These are phyloP conservation scores for Bruguiera sexangula DNA, from an alignment of 345 rosid genomes.

Conservation along the genomic window DNA sequence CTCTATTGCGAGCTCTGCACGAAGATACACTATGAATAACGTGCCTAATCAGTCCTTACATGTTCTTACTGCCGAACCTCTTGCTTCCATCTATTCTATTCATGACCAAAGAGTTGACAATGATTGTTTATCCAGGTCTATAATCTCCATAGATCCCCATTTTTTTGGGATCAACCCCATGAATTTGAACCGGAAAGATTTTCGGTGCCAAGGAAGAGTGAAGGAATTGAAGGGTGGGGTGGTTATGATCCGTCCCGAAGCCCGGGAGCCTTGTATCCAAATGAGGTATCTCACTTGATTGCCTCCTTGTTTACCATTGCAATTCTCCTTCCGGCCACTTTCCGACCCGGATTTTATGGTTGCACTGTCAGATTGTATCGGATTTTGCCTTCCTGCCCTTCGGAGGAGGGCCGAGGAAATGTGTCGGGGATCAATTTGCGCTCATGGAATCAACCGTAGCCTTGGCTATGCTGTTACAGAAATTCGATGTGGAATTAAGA, in stretches of 20 bases:
- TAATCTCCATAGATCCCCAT: constrained; percentile 89
- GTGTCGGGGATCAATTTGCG: constrained; percentile 94
- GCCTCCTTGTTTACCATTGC: background rate
- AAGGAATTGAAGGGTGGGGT: constrained; percentile 77
- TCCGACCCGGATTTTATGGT: constrained; percentile 12
- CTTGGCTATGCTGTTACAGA: constrained; percentile 69
- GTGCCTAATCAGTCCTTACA: background rate
- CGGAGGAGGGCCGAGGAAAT: constrained; percentile 93
- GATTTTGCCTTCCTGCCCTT: constrained; percentile 90
- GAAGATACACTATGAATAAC: too few species aligned
- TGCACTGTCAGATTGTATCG: constrained; percentile 52
- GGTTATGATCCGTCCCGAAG: constrained; percentile 93
- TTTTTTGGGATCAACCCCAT: constrained; percentile 75
- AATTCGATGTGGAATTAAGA: constrained; percentile 65
- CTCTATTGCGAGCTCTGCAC: too few species aligned
- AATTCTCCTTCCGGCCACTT: background rate
- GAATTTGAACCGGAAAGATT: constrained; percentile 87
- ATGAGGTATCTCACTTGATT: constrained; percentile 49
- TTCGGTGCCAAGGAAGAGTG: constrained; percentile 41
- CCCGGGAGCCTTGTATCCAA: constrained; percentile 85
- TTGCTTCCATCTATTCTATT: background rate
- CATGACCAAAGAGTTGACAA: background rate
- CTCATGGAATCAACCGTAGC: constrained; percentile 87
- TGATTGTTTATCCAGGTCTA: constrained; percentile 50
- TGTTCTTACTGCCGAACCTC: background rate